A percentile compares a stretch with the other conserved stretches of the same genome.
Evolutionary conservation across 345 rosid genomes (phyloP).

Genomic region (Gossypium sturtianum): DNA sequence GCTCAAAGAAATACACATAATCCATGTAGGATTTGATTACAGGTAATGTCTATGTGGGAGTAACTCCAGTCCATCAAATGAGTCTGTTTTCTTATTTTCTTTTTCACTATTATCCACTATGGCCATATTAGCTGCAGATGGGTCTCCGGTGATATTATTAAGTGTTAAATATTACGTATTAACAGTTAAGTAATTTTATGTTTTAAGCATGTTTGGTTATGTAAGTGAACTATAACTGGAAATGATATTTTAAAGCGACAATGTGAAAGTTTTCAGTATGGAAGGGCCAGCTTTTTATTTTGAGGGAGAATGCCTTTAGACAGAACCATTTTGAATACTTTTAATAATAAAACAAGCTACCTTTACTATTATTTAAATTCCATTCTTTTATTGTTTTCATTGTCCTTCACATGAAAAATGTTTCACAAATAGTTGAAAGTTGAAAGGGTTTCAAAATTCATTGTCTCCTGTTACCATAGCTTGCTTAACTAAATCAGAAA

Average conservation of each 20-base stretch:
- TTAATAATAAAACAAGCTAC: not conserved
- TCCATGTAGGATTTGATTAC: too few species aligned
- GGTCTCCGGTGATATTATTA: too few species aligned
- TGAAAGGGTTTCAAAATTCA: not conserved
- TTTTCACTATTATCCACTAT: too few species aligned
- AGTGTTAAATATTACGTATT: too few species aligned
- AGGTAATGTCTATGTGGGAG: too few species aligned
- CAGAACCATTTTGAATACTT: not conserved
- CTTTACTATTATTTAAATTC: not conserved
- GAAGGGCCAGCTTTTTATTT: not conserved
- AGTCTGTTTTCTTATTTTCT: too few species aligned
- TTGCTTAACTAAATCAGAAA: not conserved
- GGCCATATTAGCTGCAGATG: too few species aligned
- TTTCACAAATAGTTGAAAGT: not conserved
- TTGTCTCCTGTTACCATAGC: not conserved
- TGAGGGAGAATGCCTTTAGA: not conserved
- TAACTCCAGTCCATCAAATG: too few species aligned
- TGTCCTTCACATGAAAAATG: not conserved
- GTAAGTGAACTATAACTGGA: too few species aligned
- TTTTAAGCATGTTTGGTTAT: too few species aligned
- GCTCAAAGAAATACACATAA: too few species aligned
- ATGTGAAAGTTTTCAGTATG: not conserved
- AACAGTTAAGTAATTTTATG: too few species aligned
- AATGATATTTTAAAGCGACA: not conserved
- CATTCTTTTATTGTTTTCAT: not conserved